Evolutionary conservation across 2,329 filamentous ascomycete species (phyloP).

Genomic region (Volutella citrinella): DNA sequence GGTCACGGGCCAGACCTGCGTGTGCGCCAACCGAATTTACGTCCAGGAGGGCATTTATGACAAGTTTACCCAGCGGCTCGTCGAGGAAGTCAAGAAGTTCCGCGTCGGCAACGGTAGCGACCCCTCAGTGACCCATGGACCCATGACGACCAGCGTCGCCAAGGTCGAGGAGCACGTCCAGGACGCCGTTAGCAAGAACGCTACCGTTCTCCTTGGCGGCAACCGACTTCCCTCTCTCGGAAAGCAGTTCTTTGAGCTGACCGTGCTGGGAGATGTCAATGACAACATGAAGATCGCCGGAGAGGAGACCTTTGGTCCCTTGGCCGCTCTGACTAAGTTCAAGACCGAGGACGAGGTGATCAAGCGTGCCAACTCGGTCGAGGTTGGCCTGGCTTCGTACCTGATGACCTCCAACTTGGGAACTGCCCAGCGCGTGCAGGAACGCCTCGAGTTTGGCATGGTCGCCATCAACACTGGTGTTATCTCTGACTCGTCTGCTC

Average conservation of each 20-base stretch:
- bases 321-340: conserved; percentile 62
- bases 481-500: conserved; percentile 23
- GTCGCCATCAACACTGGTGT: conserved; percentile 62
- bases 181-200: conserved; percentile 63
- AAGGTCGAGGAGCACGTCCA: conserved; percentile 64
- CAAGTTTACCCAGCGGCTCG: conserved; percentile 60
- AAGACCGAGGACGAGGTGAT: conserved; percentile 65
- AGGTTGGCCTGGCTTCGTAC: conserved; percentile 63
- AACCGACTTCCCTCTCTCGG: conserved; percentile 62
- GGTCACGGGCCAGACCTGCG: conserved; percentile 86
- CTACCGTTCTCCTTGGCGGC: conserved; percentile 60
- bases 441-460: conserved; percentile 68
- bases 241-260: conserved; percentile 68
- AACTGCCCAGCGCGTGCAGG: conserved; percentile 61
- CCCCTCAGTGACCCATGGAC: conserved; percentile 66
- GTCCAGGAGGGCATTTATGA: conserved; percentile 72
- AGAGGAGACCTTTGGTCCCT: conserved; percentile 65
- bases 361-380: conserved; percentile 56
- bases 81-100: conserved; percentile 66
- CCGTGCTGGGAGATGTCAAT: conserved; percentile 58
- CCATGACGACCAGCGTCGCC: conserved; percentile 54
- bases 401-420: conserved; percentile 68
- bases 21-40: conserved; percentile 76
- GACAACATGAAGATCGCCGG: conserved; percentile 53
- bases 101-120: conserved; percentile 61